phyloP scores from a whole-genome alignment of 371 early-diverging fungal genomes.

The Mucor irregularis region DNA sequence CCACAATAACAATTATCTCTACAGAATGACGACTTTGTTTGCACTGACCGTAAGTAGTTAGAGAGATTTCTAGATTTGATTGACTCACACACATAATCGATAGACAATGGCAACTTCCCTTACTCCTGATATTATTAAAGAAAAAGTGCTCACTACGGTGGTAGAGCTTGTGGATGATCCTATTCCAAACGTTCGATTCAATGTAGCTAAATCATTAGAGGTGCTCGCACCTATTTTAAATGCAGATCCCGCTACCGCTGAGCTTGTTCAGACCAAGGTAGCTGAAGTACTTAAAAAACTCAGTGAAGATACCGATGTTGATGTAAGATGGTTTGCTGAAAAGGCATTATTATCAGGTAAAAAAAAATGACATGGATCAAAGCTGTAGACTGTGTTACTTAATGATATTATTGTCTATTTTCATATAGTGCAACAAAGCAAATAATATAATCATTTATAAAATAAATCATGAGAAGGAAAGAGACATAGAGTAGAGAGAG shows the following conservation, averaged over 20 bases:
- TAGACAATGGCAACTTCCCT: slow-evolving; percentile 86
- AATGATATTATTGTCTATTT: too few species aligned
- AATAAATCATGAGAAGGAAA: too few species aligned
- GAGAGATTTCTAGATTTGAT: not conserved
- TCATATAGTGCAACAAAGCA: too few species aligned
- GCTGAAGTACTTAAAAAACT: slow-evolving; percentile 81
- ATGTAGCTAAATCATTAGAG: slow-evolving; percentile 94
- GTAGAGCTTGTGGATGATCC: slow-evolving; percentile 84
- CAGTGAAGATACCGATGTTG: slow-evolving; percentile 84
- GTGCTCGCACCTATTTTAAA: slow-evolving; percentile 80
- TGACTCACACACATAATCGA: not conserved
- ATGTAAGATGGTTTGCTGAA: slow-evolving; percentile 92
- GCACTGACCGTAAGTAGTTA: slow-evolving; percentile 77
- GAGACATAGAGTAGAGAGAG: too few species aligned
- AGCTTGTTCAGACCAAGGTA: slow-evolving; percentile 67
- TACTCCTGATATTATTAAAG: slow-evolving; percentile 86
- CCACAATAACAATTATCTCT: slow-evolving; percentile 86
- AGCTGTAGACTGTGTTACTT: too few species aligned
- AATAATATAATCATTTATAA: too few species aligned
- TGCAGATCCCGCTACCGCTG: slow-evolving; percentile 57
- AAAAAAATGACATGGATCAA: too few species aligned
- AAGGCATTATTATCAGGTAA: slow-evolving; percentile 68
- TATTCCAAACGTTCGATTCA: slow-evolving; percentile 98
- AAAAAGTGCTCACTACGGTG: slow-evolving; percentile 87
- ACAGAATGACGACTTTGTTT: slow-evolving; percentile 96